Evolutionary conservation across 2,329 filamentous ascomycete species (phyloP), one percentile per base, ranked within the genome.

Genomic region (Fusarium cyanostomum): DNA sequence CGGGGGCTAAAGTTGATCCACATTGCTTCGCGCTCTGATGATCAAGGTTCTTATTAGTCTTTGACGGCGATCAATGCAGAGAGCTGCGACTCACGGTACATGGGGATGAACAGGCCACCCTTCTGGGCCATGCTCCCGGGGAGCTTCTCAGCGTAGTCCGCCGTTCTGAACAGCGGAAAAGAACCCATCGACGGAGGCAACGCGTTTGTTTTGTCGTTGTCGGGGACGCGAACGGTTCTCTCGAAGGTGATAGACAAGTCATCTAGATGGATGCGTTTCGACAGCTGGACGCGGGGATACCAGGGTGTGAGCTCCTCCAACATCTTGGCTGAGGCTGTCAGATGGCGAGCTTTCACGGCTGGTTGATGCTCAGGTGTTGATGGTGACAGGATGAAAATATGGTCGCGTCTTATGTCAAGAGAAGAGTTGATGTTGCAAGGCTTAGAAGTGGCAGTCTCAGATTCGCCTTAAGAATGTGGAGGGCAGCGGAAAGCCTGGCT

Each of bases 201-300:
- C 1, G 10, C 2, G 4, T 13, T 45, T 8, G 2, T 15, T 0
- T 28, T 3, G 1, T 41, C 4, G 5, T 42, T 41, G 26, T 55
- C 55, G 0, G 58, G 39, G 2, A 45, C 43, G 11, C 49, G 39
- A 2, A 55, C 7, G 0, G 55, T 59, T 4, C 49, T 41, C 8
- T 26, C 16, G 27, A 61, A 59, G 1, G 13, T 10, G 8, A 61
- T 59, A 2, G n/a, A 3, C n/a, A 61, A 7, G 15, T 59, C 55
- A 24, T 59, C 44, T 1, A 61, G 15, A 0, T 21, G 13, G 30
- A 59, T 12, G 1, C 5, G 26, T 1, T 13, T 16, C 11, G 27
- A 21, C 6, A 48, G 9, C 2, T n/a, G 1, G 10, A n/a, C 12
- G 1, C 1, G 1, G 2, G 48, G 57, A 4, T 9, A 10, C 54